Base-by-base conservation (phyloP, 495 filamentous ascomycete species). In the Penicilliopsis zonata region DNA sequence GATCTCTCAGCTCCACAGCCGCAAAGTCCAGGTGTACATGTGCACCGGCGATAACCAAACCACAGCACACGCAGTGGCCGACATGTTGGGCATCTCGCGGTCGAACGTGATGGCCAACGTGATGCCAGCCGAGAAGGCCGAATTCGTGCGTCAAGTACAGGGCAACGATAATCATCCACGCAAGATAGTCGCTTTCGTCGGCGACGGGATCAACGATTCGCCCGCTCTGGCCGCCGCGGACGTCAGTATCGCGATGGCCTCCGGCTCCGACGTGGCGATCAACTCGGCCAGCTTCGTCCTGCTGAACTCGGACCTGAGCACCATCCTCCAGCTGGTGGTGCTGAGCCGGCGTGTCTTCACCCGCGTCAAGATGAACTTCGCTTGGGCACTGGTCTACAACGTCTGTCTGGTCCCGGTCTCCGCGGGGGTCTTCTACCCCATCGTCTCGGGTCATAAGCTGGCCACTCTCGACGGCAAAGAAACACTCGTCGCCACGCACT, bases 331-430 rank as follows among this genome's bases (percentile, higher is more conserved):
- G 3, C 62, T 94, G 14, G 68, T 86, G 1, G 60, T 78, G 21
- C 72, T 94, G 24, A 80, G 74, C 35, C 57, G 61, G 0, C 64
- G 65, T 2, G 84, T 94, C 2, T 88, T 94, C 47, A 57, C 70
- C 19, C 64, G 86, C 10, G 79, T 94, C 41, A 78, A 77, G 48
- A 67, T 90, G 59, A 94, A 94, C 45, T 94, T 94, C 50, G 70
- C 53, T 17, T 94, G 86, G 86, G 86, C 86, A 2, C 53, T 85
- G n/a, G 55, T 92, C 2, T 94, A 94, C 47, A 94, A 94, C 44
- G 31, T 78, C 7, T 48, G 78, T 28, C 74, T 82, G 3, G 52
- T 94, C n/a, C 86, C 86, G 2, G 62, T 94, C 25, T 84, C 86
- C 2, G 86, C 84, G 1, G 86, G 86, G 2, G 75, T 76, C 9